These are phyloP conservation scores for Xylaria sp. DNA, from an alignment of 2,329 filamentous ascomycete genomes.

Conservation along the genomic window DNA sequence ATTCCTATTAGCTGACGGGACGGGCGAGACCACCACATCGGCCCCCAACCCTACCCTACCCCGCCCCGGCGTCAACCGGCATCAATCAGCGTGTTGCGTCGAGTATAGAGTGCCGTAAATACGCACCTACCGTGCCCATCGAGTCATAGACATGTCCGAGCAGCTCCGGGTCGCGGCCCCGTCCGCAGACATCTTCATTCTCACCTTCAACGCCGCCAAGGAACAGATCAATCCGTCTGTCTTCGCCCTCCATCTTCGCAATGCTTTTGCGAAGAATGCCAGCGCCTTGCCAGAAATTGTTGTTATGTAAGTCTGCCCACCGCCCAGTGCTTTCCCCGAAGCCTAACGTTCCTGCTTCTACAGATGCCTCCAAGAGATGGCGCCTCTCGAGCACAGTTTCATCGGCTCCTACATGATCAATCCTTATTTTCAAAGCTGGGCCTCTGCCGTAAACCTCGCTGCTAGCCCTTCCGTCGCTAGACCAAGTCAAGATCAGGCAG, in stretches of 20 bases:
- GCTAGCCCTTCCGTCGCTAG: conserved; percentile 55
- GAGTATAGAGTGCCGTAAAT: neutral
- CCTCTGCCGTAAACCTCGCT: conserved; percentile 76
- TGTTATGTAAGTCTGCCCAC: conserved; percentile 60
- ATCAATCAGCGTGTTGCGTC: neutral
- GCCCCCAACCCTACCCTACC: neutral
- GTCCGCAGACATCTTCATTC: conserved; percentile 73
- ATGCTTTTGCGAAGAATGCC: conserved; percentile 62
- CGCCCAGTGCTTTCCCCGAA: neutral
- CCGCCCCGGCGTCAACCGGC: neutral
- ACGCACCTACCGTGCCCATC: too few relatives aligned
- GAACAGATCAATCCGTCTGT: conserved; percentile 72
- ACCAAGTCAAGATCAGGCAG: conserved; percentile 32
- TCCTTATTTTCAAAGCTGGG: conserved; percentile 79
- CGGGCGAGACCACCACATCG: neutral
- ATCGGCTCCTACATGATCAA: conserved; percentile 82
- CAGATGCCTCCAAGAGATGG: conserved; percentile 88
- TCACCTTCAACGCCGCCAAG: conserved; percentile 92
- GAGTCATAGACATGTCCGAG: neutral
- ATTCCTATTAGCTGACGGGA: neutral
- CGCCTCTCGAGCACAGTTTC: conserved; percentile 85
- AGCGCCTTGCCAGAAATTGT: conserved; percentile 63
- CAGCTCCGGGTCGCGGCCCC: conserved; percentile 33
- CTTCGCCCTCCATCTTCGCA: conserved; percentile 77
- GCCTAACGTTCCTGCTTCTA: conserved; percentile 19